phyloP scores from a whole-genome alignment of 2,329 filamentous ascomycete genomes.

The Aspergillus pseudotamarii region DNA sequence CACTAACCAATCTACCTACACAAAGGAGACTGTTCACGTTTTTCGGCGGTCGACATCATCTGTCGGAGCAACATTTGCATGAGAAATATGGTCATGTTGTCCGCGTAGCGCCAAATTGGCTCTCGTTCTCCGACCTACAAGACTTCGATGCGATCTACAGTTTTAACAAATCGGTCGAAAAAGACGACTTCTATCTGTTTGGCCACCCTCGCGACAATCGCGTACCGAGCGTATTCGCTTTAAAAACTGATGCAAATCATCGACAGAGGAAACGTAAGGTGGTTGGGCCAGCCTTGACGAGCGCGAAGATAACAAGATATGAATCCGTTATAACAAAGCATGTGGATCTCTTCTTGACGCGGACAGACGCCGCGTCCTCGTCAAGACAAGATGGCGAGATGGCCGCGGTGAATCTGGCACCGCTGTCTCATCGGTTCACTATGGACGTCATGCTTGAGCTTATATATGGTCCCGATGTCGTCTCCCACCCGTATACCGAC shows the following conservation, averaged over 20 bases:
- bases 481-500: constrained; percentile 18
- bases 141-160: constrained; percentile 25
- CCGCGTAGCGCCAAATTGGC: constrained; percentile 23
- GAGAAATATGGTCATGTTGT: constrained; percentile 20
- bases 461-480: constrained; percentile 17
- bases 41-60: constrained; percentile 18
- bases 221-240: constrained; percentile 18
- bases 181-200: constrained; percentile 22
- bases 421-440: constrained; percentile 17
- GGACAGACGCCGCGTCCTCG: constrained; percentile 6
- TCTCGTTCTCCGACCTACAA: constrained; percentile 18
- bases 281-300: constrained; percentile 17
- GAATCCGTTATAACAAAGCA: constrained; percentile 16
- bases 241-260: constrained; percentile 15
- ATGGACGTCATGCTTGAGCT: constrained; percentile 21
- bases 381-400: not conserved
- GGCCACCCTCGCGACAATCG: constrained; percentile 9
- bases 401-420: constrained; percentile 16
- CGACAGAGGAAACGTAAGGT: constrained; percentile 20
- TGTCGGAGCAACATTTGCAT: constrained; percentile 18
- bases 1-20: not conserved
- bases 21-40: constrained; percentile 18
- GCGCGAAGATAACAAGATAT: constrained; percentile 15
- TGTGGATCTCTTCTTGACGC: constrained; percentile 14
- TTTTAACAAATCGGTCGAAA: constrained; percentile 23